Evolutionary conservation across 23 red algal species (phyloP), one percentile per base, ranked within the genome.

Genomic region (Cyanidioschyzon merolae): DNA sequence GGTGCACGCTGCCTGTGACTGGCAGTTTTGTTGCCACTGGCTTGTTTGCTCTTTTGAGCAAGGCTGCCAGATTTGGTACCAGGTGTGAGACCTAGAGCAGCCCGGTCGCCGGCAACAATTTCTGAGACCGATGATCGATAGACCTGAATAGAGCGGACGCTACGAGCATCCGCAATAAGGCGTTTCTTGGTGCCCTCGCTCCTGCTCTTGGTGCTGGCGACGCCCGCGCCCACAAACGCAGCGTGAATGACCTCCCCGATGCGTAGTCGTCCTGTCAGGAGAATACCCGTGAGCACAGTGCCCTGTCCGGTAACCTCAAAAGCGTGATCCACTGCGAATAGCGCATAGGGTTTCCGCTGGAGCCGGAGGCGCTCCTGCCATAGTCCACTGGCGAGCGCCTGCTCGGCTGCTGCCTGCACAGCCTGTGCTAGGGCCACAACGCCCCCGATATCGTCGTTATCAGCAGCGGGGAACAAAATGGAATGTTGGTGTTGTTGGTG

Each of bases 281-380:
- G 45, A 0, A 58, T 81, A n/a, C 78, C 78, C 1, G 78, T 81
- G 16, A 81, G 59, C 1, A 81, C 78, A 0, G 78, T 81, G 15
- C 78, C 78, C 39, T 81, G 78, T 1, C 78, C 78, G 37, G 39
- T 40, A 12, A 81, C 45, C 16, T 30, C 41, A 57, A 81, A 81
- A 30, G 41, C 37, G 41, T 81, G 78, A 59, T 81, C 78, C 15
- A 81, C 59, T 17, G 78, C 78, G 39, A 81, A 34, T 7, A 81
- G 30, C 1, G 58, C 57, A 0, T 37, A 54, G 12, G 45, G 45
- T 21, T 21, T 54, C 45, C 21, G 45, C 45, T 15, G 45, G 45
- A 21, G 21, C 21, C 7, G 7, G 7, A 15, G 45, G 45, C 45
- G 45, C 21, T 54, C 12, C 7, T 7, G 12, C 45, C 45, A 54